Base-by-base conservation (phyloP, 2,329 filamentous ascomycete species). In the Phialocephala sp. region DNA sequence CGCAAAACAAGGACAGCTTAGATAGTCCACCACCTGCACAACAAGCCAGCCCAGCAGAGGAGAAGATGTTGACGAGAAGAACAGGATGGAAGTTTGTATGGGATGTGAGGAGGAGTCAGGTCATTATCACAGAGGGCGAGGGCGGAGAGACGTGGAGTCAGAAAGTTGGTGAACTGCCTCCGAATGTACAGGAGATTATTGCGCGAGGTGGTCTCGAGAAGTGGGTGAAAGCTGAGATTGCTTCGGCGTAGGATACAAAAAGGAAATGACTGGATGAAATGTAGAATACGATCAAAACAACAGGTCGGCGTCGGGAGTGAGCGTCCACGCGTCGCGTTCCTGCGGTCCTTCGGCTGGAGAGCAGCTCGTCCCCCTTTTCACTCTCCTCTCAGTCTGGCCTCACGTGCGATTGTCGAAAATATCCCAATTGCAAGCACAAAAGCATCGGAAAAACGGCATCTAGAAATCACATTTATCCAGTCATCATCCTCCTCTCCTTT, bases 141-240 rank as follows among this genome's bases (percentile, higher is more conserved):
- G 83, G 83, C 55, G 91, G 91, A 0, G 76, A 83, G 63, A 85
- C 80, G 43, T 97, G 92, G 93, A 89, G 83, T 59, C 86, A 95
- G 76, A 92, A 90, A 79, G 92, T 97, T 0, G 91, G 91, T 8
- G 91, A 95, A 81, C 76, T 97, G 68, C 91, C 92, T 15, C 87
- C 91, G 0, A 97, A 94, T 74, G 91, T 97, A 63, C 93, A 97
- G 77, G 91, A 91, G 74, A 93, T 94, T 64, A 92, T 94, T 73
- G 90, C 91, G 0, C 79, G 84, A 59, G 92, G 92, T 1, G 93
- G 93, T 0, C 75, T 97, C 66, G 91, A 94, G 82, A 89, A 88
- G 69, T 96, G 92, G 93, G 91, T 95, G 0, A 73, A 74, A 55
- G 45, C 62, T 4, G 70, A 75, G 63, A 73, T 75, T 62, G 67